Percentiles rank a stretch among this genome's conserved stretches.
Evolutionary conservation across 208 protist genomes (phyloP).

Genomic region (Trypanosoma scelopori): DNA sequence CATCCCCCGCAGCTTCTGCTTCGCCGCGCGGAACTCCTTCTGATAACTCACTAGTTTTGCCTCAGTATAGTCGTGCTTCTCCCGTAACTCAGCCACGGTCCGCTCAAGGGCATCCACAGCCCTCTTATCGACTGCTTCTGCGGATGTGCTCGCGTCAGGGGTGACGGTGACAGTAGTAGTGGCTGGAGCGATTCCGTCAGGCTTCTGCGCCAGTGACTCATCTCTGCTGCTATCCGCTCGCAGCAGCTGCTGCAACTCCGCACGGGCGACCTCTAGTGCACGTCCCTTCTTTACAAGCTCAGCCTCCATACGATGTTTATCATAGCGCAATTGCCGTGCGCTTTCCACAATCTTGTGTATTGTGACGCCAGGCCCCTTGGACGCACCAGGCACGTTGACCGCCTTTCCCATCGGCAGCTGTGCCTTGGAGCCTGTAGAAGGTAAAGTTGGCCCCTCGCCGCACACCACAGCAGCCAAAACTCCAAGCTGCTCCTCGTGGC

Average conservation of each 20-base stretch:
- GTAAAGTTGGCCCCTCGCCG: not conserved
- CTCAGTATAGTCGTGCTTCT: slow-evolving; percentile 2
- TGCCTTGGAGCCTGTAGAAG: not conserved
- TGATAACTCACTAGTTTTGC: slow-evolving; percentile 13
- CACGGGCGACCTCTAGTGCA: not conserved
- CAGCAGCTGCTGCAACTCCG: slow-evolving; percentile 7
- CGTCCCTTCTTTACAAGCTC: slow-evolving; percentile 12
- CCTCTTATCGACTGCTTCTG: not conserved
- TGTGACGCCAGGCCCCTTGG: not conserved
- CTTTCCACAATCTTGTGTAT: slow-evolving; percentile 14
- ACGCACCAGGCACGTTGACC: not conserved
- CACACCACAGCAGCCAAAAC: not conserved
- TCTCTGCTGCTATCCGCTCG: not conserved
- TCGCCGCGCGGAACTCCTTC: slow-evolving; percentile 8
- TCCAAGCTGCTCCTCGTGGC: slow-evolving; percentile 18
- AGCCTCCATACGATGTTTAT: slow-evolving; percentile 14
- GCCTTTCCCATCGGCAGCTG: not conserved
- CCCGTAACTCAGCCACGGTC: slow-evolving; percentile 3
- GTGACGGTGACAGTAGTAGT: too few relatives aligned
- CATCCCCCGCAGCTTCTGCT: slow-evolving; percentile 4
- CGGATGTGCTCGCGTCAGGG: too few relatives aligned
- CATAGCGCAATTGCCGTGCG: slow-evolving; percentile 16
- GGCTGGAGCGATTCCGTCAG: not conserved
- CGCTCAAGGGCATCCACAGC: not conserved
- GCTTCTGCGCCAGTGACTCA: not conserved